Percentiles rank a stretch among this genome's conserved stretches.
Evolutionary conservation across 495 filamentous ascomycete genomes (phyloP).

Genomic region (Astrocystis sublimbata): DNA sequence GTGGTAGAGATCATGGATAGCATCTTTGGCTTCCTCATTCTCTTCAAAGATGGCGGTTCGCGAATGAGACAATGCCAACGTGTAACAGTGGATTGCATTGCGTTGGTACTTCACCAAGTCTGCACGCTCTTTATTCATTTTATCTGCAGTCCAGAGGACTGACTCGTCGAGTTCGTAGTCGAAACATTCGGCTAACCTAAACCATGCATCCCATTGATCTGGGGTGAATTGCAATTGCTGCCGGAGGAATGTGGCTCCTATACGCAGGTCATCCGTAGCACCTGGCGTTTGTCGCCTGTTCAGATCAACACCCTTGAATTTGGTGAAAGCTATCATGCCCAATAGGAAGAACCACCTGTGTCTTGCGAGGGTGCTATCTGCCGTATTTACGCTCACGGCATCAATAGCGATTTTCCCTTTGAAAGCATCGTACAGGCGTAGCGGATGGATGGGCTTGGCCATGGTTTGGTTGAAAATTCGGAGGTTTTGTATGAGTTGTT

Average conservation of each 20-base stretch:
- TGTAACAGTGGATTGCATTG: slow-evolving; percentile 87
- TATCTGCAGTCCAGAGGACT: slow-evolving; percentile 92
- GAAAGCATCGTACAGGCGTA: slow-evolving; percentile 75
- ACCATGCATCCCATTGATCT: slow-evolving; percentile 95
- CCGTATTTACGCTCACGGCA: slow-evolving; percentile 50
- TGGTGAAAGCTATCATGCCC: slow-evolving; percentile 83
- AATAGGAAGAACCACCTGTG: slow-evolving; percentile 93
- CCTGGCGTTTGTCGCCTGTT: slow-evolving; percentile 76
- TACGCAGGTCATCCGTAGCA: slow-evolving; percentile 82
- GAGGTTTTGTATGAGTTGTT: slow-evolving; percentile 71
- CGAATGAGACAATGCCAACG: slow-evolving; percentile 76
- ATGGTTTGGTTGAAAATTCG: slow-evolving; percentile 74
- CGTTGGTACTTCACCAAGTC: slow-evolving; percentile 78
- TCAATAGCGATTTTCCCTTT: slow-evolving; percentile 69
- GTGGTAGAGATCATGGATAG: slow-evolving; percentile 79
- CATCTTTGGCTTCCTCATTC: slow-evolving; percentile 60
- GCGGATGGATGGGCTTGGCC: slow-evolving; percentile 76
- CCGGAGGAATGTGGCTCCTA: slow-evolving; percentile 77
- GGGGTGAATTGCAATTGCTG: slow-evolving; percentile 83
- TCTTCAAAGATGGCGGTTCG: slow-evolving; percentile 64
- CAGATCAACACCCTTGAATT: slow-evolving; percentile 69
- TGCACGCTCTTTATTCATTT: slow-evolving; percentile 79
- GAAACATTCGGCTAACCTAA: slow-evolving; percentile 86
- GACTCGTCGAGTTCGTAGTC: slow-evolving; percentile 90
- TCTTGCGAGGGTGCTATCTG: slow-evolving; percentile 62